Evolutionary conservation across 495 filamentous ascomycete species (phyloP).

Genomic region (Venustampulla echinocandica): DNA sequence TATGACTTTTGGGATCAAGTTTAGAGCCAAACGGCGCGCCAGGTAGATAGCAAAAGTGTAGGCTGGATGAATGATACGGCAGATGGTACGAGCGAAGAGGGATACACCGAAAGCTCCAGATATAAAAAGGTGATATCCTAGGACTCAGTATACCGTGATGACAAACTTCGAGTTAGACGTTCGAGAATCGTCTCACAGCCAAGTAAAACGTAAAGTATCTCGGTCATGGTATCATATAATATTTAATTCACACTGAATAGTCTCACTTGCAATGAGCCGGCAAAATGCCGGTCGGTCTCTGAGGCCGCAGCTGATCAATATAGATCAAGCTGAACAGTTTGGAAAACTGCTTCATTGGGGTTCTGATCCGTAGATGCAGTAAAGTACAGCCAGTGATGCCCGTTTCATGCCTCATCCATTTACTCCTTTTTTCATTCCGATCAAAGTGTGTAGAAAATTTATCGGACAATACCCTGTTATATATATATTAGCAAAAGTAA

Average conservation of each 20-base stretch:
- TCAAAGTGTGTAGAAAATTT: slow-evolving; percentile 16
- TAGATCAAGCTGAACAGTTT: slow-evolving; percentile 34
- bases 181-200: neutral
- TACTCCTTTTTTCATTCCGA: slow-evolving; percentile 29
- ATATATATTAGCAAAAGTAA: neutral
- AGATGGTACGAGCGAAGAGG: too few relatives aligned
- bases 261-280: slow-evolving; percentile 37
- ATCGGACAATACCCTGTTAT: slow-evolving; percentile 24
- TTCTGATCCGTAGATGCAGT: slow-evolving; percentile 27
- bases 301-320: slow-evolving; percentile 48
- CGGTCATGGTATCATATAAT: neutral
- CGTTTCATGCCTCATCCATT: slow-evolving; percentile 26
- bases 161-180: neutral
- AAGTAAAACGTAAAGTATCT: neutral
- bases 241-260: neutral
- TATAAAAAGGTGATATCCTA: neutral
- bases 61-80: too few relatives aligned
- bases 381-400: slow-evolving; percentile 24
- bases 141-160: neutral
- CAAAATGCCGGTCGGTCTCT: slow-evolving; percentile 57
- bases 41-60: too few relatives aligned
- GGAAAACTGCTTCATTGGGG: slow-evolving; percentile 32
- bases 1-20: too few relatives aligned
- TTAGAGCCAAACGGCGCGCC: too few relatives aligned
- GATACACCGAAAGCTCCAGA: neutral